phyloP scores from a whole-genome alignment of 2,329 filamentous ascomycete genomes.

The Fusarium haematococcum region DNA sequence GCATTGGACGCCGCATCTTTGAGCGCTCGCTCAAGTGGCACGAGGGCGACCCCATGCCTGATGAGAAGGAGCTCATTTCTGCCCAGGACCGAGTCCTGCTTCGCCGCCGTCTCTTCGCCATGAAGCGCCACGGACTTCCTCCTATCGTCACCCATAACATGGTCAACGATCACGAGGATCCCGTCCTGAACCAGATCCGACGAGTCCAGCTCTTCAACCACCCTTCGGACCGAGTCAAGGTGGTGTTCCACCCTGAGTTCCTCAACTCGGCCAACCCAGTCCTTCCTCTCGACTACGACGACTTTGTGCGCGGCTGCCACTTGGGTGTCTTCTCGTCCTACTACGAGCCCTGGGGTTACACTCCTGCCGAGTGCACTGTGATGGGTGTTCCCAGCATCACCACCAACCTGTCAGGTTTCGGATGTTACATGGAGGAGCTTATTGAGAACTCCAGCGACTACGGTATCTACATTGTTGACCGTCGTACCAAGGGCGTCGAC shows the following conservation, averaged over 20 bases:
- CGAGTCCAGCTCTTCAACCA: conserved; percentile 98
- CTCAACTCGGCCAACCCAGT: conserved; percentile 96
- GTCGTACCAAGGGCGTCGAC: conserved; percentile 93
- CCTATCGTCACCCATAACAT: conserved; percentile 99
- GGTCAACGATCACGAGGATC: conserved; percentile 92
- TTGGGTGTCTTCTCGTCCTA: conserved; percentile 96
- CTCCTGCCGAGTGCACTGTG: conserved; percentile 96
- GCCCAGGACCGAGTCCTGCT: conserved; percentile 93
- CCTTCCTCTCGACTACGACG: conserved; percentile 95
- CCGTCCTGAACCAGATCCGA: conserved; percentile 94
- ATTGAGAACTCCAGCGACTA: conserved; percentile 99
- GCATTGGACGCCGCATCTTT: conserved; percentile 93
- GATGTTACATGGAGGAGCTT: conserved; percentile 99
- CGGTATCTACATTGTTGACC: conserved; percentile 98
- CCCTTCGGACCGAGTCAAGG: conserved; percentile 93
- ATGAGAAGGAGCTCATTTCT: conserved; percentile 96
- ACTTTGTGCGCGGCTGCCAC: conserved; percentile 97
- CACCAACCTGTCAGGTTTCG: conserved; percentile 96
- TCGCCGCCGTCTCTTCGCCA: conserved; percentile 90
- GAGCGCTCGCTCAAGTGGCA: conserved; percentile 96
- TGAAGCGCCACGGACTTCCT: conserved; percentile 91
- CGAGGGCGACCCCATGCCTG: conserved; percentile 91
- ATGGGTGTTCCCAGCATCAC: conserved; percentile 99
- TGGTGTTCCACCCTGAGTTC: conserved; percentile 98
- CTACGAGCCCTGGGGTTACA: conserved; percentile 99